A percentile compares a stretch with the other conserved stretches of the same genome.
These are phyloP conservation scores for Phlebopus sp. DNA, from an alignment of 1,284 basidiomycete species.

Conservation along the genomic window DNA sequence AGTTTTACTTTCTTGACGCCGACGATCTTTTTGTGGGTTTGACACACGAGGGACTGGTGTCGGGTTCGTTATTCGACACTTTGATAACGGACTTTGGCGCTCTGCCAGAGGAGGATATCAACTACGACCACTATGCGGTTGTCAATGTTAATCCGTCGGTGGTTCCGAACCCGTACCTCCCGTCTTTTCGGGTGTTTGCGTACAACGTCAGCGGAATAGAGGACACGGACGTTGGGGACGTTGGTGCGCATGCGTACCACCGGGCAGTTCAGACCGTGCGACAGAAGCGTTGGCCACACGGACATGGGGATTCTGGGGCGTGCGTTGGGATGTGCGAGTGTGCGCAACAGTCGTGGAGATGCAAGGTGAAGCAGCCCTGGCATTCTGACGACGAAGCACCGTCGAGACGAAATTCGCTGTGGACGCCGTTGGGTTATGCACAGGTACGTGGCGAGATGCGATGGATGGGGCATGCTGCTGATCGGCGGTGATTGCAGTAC, in stretches of 20 bases:
- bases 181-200: conserved; percentile 78
- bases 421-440: conserved; percentile 78
- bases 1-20: conserved; percentile 67
- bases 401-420: conserved; percentile 64
- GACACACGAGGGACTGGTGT: conserved; percentile 22
- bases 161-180: conserved; percentile 85
- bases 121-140: conserved; percentile 68
- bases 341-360: conserved; percentile 54
- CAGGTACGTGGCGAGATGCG: conserved; percentile 49
- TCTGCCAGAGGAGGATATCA: conserved; percentile 53
- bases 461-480: conserved; percentile 9
- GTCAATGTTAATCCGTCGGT: conserved; percentile 80
- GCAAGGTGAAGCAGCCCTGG: conserved; percentile 56
- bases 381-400: conserved; percentile 66
- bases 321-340: conserved; percentile 47
- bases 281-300: conserved; percentile 37
- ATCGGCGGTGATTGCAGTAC: conserved; percentile 46
- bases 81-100: conserved; percentile 56
- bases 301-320: conserved; percentile 36
- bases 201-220: conserved; percentile 63
- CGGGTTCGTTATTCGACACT: conserved; percentile 43
- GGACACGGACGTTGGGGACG: conserved; percentile 6
- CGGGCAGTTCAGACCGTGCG: conserved; percentile 33
- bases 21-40: conserved; percentile 45
- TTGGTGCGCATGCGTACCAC: conserved; percentile 23